Evolutionary conservation across 192 early-diverging fungal species (phyloP), one percentile per base, ranked within the genome.

Genomic region (Backusella australiensis): DNA sequence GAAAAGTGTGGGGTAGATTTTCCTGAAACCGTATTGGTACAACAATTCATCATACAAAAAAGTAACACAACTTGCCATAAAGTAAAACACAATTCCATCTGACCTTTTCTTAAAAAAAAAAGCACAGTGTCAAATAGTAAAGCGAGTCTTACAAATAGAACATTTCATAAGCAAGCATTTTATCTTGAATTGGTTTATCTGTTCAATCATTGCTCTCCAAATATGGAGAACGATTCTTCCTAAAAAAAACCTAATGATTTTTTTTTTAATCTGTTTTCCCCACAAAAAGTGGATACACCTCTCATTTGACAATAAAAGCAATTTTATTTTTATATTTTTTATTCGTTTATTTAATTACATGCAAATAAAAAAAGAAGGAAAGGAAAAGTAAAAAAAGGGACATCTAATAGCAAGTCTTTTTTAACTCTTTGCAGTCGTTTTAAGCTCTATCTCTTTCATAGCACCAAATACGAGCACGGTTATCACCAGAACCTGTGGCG

Each of bases 401-500:
- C 5, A 49, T 49, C 46, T 49, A 67, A 35, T 34, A 67, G 17
- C 34, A 34, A 67, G 11, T 53, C 42, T 17, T 42, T 15, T 44
- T 39, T 11, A 12, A 7, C 11, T 39, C 3, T 39, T 39, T 39
- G 38, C 9, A 39, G 23, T 29, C 26, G 29, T 42, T 38, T 67
- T 83, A 35, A 76, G 63, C 19, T 29, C n/a, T 4, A 46, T 67
- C 46, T 15, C 77, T 68, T 53, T 91, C 89, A 76, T 94, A 94
- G 11, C 93, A 89, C 98, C 98, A 99, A 67, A 99, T 91, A 70
- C 96, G 87, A 12, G 95, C 96, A 73, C 91, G 88, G 73, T 87
- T 92, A 88, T 99, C 98, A 59, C 98, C 98, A 38, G 94, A 95
- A 15, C 96, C 98, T 11, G 97, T 99, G 8, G 98, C 98, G 88